Evolutionary conservation across 2,329 filamentous ascomycete species (phyloP).

Genomic region (Aspergillus awamori): DNA sequence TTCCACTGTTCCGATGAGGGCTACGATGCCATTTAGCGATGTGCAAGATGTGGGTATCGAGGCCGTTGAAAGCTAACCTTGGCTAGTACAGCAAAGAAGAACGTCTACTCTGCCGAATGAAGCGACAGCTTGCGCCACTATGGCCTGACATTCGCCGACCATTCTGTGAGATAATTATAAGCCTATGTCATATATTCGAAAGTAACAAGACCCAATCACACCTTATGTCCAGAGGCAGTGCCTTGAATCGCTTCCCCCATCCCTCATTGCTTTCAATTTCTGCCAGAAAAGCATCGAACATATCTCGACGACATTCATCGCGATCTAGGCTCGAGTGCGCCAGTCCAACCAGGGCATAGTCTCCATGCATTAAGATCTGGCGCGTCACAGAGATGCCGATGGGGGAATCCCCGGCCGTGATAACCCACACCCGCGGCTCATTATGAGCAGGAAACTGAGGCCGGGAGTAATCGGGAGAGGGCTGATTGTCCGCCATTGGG

Average conservation of each 20-base stretch:
- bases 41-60: background rate
- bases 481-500: conserved; percentile 41
- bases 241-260: conserved; percentile 76
- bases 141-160: conserved; percentile 75
- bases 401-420: conserved; percentile 84
- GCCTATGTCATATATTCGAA: conserved; percentile 4
- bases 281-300: conserved; percentile 78
- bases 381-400: conserved; percentile 80
- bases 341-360: conserved; percentile 84
- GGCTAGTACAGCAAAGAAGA: conserved; percentile 82
- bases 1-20: conserved; percentile 87
- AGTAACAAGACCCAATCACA: conserved; percentile 28
- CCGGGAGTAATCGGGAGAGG: conserved; percentile 36
- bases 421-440: conserved; percentile 84
- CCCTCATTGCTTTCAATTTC: conserved; percentile 63
- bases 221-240: conserved; percentile 62
- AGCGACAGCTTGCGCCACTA: conserved; percentile 81
- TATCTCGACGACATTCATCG: conserved; percentile 71
- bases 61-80: conserved; percentile 59
- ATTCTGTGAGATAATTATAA: conserved; percentile 44
- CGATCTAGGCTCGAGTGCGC: conserved; percentile 75
- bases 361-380: conserved; percentile 83
- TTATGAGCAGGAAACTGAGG: conserved; percentile 62
- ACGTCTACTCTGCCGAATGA: conserved; percentile 88
- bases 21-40: conserved; percentile 46